Base-by-base conservation (phyloP, 345 rosid species). In the Lumnitzera littorea region DNA sequence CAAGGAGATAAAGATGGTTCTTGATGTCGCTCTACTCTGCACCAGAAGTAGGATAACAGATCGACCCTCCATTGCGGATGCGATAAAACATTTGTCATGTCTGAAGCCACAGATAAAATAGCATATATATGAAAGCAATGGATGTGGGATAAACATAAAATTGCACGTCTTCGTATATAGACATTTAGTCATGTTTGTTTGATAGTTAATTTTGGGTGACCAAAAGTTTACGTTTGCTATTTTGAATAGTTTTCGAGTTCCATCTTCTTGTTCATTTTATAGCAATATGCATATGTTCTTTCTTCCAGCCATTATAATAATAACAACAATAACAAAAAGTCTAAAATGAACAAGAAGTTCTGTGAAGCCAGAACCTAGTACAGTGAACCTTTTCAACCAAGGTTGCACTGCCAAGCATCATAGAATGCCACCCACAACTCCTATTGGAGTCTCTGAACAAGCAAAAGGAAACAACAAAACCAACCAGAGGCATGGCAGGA, bases 1-100 rank as follows among this genome's bases (percentile, higher is more conserved):
- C 58, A 84, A 79, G 63, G 88, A 87, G 70, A 78, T 81, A 13
- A 80, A 81, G 60, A 31, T 62, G 48, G 79, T 78, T 61, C 80
- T 85, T 57, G 88, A 89, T 63, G 83, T 92, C 14, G 90, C 94
- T 50, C 62, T 87, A 63, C 83, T 79, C 58, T 92, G 98, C 84
- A 75, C 82, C 23, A 73, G 72, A 75, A 81, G 70, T 62, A 76
- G 70, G 47, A 65, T 82, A 20, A 70, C 77, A 9, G 82, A 85
- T 61, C 70, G 82, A 29, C 96, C 90, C 23, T 67, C 80, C 54
- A 84, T 87, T 74, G 72, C 79, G 69, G 94, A 84, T 54, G 91
- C 71, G 29, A 43, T 92, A 67, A 85, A 85, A 81, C 80, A 85
- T 27, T 64, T 92, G 50, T 80, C 86, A 13, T 80, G 67, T 48